Evolutionary conservation across 768 basidiomycete species (phyloP), one percentile per base, ranked within the genome.

Genomic region (Lactarius akahatsu): DNA sequence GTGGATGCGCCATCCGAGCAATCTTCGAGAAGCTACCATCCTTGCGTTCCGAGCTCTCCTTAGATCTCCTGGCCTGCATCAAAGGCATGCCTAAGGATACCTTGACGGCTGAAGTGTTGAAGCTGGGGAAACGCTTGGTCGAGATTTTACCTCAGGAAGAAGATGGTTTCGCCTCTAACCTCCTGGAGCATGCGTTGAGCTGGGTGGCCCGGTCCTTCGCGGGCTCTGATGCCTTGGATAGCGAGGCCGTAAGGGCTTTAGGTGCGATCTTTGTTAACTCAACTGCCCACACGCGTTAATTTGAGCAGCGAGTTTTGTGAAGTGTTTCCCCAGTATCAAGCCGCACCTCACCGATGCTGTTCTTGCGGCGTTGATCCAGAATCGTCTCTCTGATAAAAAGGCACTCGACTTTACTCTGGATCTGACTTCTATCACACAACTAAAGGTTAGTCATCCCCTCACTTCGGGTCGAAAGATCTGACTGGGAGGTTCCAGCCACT

Each of bases 261-360:
- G 58, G 69, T 70, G 7, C 45, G 63, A 23, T 28, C 54, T 23
- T 15, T 47, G 5, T 20, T 52, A 3, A 40, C 41, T 34, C 15
- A 8, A 38, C 28, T 54, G 16, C 16, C 20, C 1, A 16, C 16
- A 8, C 26, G n/a, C 5, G 56, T 61, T 58, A 47, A 62, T 65
- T 20, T 32, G 32, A 63, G 41, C 36, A 72, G 71, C 43, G 32
- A 45, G 32, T 43, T n/a, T 72, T 41, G 57, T 63, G n/a, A 65
- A 64, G 80, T 80, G 61, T 68, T 40, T 67, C 57, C 1, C 73
- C 82, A 43, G 64, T 80, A 26, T 71, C 73, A 67, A 69, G 9
- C 62, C 77, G 0, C 85, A 90, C 69, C 73, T 89, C 10, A 86
- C 85, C 1, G 94, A 97, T 66, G 87, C 91, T 1, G 74, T 94